Evolutionary conservation across 2,329 filamentous ascomycete genomes (phyloP).

Genomic region (Phoma sp.): DNA sequence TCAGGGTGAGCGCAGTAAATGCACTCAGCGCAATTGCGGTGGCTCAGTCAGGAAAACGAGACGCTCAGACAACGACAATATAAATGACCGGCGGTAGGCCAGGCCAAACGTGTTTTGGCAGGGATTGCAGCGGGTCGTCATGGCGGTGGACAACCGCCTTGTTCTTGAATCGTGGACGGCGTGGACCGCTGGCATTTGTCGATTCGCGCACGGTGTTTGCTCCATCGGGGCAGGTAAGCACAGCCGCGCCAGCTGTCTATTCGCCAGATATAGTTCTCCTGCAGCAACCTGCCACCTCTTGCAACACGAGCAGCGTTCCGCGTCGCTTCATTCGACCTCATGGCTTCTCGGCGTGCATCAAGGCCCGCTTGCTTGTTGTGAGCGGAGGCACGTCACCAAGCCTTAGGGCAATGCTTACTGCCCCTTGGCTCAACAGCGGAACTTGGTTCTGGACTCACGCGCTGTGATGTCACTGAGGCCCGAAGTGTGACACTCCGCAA

Average conservation of each 20-base stretch:
- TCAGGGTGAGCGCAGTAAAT: conserved; percentile 20
- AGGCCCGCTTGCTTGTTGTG: conserved; percentile 9
- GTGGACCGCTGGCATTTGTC: conserved; percentile 12
- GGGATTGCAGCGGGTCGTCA: conserved; percentile 22
- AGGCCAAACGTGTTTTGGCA: conserved; percentile 11
- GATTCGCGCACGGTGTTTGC: conserved; percentile 6
- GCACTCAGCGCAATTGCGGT: conserved; percentile 17
- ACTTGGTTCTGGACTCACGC: conserved; percentile 24
- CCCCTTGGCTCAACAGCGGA: conserved; percentile 25
- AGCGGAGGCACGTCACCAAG: conserved; percentile 35
- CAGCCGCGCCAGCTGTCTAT: conserved; percentile 13
- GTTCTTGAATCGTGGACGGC: conserved; percentile 24
- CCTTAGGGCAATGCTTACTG: conserved; percentile 33
- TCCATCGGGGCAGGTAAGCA: conserved; percentile 7
- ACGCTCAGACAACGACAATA: conserved; percentile 5
- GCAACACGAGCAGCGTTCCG: conserved; percentile 9
- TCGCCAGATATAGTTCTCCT: conserved; percentile 7
- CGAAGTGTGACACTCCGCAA: conserved; percentile 7
- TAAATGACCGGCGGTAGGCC: conserved; percentile 9
- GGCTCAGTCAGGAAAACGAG: conserved; percentile 2
- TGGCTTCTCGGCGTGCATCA: neutral
- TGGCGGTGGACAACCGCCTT: conserved; percentile 24
- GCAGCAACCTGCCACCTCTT: conserved; percentile 8
- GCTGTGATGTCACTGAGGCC: conserved; percentile 29
- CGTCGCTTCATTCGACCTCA: conserved; percentile 4